Percentiles rank a stretch among this genome's conserved stretches.
phyloP scores from a whole-genome alignment of 2,329 filamentous ascomycete species.

The Diaporthe citri region DNA sequence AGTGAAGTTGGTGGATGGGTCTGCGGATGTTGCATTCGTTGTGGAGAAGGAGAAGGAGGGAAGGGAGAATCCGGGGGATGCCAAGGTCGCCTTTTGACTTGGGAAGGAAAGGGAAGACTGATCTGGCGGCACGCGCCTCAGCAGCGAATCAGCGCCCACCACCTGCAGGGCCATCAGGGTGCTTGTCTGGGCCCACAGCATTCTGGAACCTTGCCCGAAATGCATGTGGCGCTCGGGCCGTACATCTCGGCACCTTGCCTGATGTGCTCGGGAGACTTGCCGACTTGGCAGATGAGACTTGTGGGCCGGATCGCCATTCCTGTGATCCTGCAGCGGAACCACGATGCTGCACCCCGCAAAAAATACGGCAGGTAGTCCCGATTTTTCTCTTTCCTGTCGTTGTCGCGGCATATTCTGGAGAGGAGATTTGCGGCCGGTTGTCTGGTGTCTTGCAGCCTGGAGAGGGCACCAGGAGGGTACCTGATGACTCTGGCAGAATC shows the following conservation, averaged over 20 bases:
- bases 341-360: conserved; percentile 3
- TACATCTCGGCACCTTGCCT: background rate
- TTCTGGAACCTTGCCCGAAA: background rate
- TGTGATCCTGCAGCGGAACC: conserved; percentile 14
- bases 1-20: conserved; percentile 17
- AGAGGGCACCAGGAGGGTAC: background rate
- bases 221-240: conserved; percentile 6
- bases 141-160: background rate
- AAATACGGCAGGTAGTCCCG: background rate
- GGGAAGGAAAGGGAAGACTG: background rate
- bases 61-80: background rate
- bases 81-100: background rate
- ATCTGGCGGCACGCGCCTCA: background rate
- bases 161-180: background rate
- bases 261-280: background rate
- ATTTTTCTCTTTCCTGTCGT: background rate
- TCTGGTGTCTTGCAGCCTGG: background rate
- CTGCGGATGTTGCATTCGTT: conserved; percentile 30
- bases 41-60: conserved; percentile 3
- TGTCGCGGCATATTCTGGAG: background rate
- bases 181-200: background rate
- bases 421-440: background rate
- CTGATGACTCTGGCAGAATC: background rate
- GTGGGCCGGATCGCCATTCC: background rate
- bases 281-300: conserved; percentile 12